Conservation (phyloP, 129 eudicot species). For the Chrysanthemum makinoi region DNA sequence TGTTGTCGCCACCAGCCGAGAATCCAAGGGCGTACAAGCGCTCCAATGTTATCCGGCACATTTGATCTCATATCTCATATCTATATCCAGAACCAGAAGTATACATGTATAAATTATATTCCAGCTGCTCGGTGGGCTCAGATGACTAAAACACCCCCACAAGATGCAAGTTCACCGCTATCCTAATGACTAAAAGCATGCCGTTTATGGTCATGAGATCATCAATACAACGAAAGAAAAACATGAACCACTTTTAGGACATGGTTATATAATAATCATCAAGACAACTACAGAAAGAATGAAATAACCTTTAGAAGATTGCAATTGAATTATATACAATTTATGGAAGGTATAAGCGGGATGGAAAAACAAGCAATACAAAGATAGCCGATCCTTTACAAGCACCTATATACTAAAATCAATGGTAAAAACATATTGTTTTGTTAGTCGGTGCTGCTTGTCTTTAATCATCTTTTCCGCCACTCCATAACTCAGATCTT, state of each 20-base stretch:
- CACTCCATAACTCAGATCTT: background rate
- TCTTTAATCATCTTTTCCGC: conserved; percentile 3
- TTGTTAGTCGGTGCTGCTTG: conserved; percentile 29
- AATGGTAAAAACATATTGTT: conserved; percentile 22
- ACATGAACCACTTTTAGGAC: too few relatives aligned
- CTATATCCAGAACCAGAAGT: too few relatives aligned
- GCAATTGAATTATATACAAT: conserved; percentile 26
- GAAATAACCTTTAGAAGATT: conserved; percentile 13
- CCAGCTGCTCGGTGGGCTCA: background rate
- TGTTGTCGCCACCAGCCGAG: too few relatives aligned
- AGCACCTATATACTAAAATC: conserved; percentile 23
- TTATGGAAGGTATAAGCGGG: conserved; percentile 19
- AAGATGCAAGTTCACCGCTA: background rate
- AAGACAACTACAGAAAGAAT: background rate
- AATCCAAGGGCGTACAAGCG: too few relatives aligned
- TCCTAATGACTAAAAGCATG: conserved; percentile 1
- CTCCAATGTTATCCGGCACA: too few relatives aligned
- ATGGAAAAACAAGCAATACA: conserved; percentile 22
- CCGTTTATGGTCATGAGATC: background rate
- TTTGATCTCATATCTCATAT: too few relatives aligned
- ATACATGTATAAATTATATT: too few relatives aligned
- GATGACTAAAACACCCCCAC: background rate
- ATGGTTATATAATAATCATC: background rate
- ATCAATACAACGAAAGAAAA: conserved; percentile 3
- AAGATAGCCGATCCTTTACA: conserved; percentile 14